Conservation (phyloP, 345 rosid genomes). For the Salix brachista region DNA sequence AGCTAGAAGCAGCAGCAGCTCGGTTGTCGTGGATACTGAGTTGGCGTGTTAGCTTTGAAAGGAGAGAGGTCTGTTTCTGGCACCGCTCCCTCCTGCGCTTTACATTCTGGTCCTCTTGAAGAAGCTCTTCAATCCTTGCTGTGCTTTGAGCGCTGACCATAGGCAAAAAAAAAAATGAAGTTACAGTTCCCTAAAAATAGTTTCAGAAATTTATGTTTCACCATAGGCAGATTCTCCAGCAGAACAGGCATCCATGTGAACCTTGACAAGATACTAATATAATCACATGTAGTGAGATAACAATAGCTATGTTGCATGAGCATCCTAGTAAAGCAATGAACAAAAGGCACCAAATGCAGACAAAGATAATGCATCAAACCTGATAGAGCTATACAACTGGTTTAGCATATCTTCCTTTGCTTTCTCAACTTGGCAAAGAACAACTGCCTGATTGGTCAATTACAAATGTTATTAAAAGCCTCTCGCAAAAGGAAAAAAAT, state of each 20-base stretch:
- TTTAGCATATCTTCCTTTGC: constrained; percentile 97
- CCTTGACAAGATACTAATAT: neutral
- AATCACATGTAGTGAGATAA: neutral
- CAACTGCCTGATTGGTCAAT: constrained; percentile 67
- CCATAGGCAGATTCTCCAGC: neutral
- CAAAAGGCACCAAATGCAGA: neutral
- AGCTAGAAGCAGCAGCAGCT: constrained; percentile 79
- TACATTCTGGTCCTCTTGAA: constrained; percentile 83
- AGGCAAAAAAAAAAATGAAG: neutral
- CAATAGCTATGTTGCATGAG: neutral
- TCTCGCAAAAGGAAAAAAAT: neutral
- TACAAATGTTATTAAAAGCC: constrained; percentile 10
- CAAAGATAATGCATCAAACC: constrained; percentile 42
- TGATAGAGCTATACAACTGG: constrained; percentile 80
- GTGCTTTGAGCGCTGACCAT: constrained; percentile 63
- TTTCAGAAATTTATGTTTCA: neutral
- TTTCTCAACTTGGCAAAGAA: constrained; percentile 98
- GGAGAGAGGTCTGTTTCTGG: constrained; percentile 79
- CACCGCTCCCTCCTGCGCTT: constrained; percentile 67
- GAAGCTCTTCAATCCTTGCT: constrained; percentile 72
- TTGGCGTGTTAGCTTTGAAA: constrained; percentile 74
- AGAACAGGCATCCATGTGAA: neutral
- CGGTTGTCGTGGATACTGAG: constrained; percentile 84
- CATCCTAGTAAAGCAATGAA: neutral
- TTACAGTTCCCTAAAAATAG: neutral